Evolutionary conservation across 2,329 filamentous ascomycete species (phyloP).

Genomic region (Ceratocystis ficicola): DNA sequence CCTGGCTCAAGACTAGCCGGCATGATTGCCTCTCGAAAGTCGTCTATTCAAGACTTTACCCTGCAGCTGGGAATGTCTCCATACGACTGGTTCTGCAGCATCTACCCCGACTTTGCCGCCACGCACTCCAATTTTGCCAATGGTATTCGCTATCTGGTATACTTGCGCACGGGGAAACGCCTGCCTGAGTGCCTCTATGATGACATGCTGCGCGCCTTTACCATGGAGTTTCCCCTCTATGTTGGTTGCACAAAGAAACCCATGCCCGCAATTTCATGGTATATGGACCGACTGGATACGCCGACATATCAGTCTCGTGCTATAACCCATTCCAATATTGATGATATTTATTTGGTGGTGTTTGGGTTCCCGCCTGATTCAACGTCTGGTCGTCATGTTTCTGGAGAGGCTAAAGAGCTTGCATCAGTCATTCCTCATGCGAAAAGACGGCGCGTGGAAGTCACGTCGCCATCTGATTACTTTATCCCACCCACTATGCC

Average conservation of each 20-base stretch:
- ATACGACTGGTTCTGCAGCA: slow-evolving; percentile 31
- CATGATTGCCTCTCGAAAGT: neutral
- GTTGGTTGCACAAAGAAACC: slow-evolving; percentile 27
- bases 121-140: slow-evolving; percentile 34
- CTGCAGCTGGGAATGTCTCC: slow-evolving; percentile 23
- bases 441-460: neutral
- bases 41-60: neutral
- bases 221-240: slow-evolving; percentile 34
- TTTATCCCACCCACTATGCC: neutral
- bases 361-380: slow-evolving; percentile 7
- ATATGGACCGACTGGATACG: slow-evolving; percentile 27
- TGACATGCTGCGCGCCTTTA: slow-evolving; percentile 40
- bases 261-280: slow-evolving; percentile 35
- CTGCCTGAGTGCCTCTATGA: slow-evolving; percentile 39
- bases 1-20: neutral
- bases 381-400: neutral
- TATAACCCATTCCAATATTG: slow-evolving; percentile 31
- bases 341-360: slow-evolving; percentile 24
- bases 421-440: neutral
- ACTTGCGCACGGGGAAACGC: slow-evolving; percentile 28
- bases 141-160: slow-evolving; percentile 35
- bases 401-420: neutral
- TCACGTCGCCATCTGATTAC: neutral
- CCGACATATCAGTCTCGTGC: slow-evolving; percentile 29
- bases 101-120: slow-evolving; percentile 36